Percentiles rank a stretch among this genome's conserved stretches.
Conservation (phyloP, 2,329 filamentous ascomycete genomes). For the Metarhizium anisopliae region DNA sequence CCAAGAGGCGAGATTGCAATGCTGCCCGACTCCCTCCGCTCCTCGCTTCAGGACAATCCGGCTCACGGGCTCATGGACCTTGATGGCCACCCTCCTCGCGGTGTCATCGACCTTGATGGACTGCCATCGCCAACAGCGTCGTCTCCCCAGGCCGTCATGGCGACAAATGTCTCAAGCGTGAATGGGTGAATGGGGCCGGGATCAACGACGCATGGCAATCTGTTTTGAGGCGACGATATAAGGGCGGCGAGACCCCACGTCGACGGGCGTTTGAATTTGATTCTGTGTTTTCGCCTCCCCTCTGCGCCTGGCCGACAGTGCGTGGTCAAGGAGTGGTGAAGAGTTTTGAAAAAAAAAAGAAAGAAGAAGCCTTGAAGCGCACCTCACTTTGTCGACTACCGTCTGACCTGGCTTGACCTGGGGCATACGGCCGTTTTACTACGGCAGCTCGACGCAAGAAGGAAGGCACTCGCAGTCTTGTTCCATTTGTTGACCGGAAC, state of each 20-base stretch:
- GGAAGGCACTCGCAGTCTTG: background rate
- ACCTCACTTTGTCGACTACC: too few species aligned
- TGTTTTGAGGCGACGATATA: background rate
- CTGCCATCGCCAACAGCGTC: background rate
- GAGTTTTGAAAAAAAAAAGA: too few species aligned
- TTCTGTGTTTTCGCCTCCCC: background rate
- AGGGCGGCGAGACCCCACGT: background rate
- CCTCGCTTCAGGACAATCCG: too few species aligned
- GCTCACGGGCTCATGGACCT: background rate
- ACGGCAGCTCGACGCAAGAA: background rate
- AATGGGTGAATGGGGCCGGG: background rate
- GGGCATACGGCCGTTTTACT: too few species aligned
- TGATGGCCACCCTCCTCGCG: background rate
- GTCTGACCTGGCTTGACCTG: too few species aligned
- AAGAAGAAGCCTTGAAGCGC: too few species aligned
- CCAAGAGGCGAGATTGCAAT: too few species aligned
- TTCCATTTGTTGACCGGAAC: background rate
- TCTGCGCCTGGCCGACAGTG: background rate
- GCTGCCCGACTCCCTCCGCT: too few species aligned
- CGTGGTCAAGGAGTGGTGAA: too few species aligned
- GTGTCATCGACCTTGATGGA: background rate
- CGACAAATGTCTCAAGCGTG: background rate
- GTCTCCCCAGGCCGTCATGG: background rate
- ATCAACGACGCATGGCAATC: background rate
- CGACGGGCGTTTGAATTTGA: background rate